Conservation (phyloP, 176 grass and related monocot genomes). For the Triticum turgidum region DNA sequence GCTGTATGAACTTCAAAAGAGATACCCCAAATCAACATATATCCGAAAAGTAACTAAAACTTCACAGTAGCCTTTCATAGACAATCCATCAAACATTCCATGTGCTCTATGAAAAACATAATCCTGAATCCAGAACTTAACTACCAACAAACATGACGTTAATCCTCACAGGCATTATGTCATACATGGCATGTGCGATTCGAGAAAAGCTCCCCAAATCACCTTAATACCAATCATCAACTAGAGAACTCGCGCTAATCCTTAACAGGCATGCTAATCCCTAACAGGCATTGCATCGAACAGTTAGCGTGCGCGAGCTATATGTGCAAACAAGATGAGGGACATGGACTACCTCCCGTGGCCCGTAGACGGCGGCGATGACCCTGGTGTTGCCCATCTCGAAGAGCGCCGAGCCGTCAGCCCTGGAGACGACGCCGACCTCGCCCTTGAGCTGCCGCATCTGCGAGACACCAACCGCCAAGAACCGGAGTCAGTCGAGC, state of each 20-base stretch:
- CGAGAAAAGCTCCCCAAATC: not conserved
- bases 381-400: conserved; percentile 98
- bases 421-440: conserved; percentile 72
- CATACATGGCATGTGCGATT: not conserved
- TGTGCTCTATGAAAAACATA: not conserved
- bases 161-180: not conserved
- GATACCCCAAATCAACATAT: not conserved
- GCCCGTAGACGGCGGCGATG: conserved; percentile 84
- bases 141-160: not conserved
- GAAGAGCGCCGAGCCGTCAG: conserved; percentile 84
- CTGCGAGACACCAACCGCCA: conserved; percentile 27
- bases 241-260: not conserved
- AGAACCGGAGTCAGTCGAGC: not conserved
- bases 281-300: conserved; percentile 15
- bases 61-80: not conserved
- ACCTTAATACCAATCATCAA: not conserved
- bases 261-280: not conserved
- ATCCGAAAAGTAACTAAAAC: not conserved
- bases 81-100: not conserved
- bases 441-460: conserved; percentile 90
- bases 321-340: not conserved
- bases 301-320: not conserved
- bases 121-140: not conserved
- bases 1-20: not conserved
- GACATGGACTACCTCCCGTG: conserved; percentile 53